Base-by-base conservation (phyloP, 306 rosid species). In the Pachyrhizus erosus region DNA sequence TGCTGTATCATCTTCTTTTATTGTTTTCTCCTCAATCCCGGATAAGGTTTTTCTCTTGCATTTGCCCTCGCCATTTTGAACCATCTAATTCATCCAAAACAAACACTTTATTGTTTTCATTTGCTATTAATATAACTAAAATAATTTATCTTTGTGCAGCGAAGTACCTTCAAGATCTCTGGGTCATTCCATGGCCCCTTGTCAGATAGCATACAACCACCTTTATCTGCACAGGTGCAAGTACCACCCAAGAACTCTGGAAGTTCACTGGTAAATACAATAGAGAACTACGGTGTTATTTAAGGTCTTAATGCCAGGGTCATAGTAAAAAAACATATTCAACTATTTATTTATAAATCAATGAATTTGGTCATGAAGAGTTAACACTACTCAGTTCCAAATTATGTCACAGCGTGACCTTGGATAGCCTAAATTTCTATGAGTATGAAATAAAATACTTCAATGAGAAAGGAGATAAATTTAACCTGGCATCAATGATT, bases 151-250 rank as follows among this genome's bases (percentile, higher is more conserved):
- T 29, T 69, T 77, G 5, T 77, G 67, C 73, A 51, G 42, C 18
- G 72, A 60, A 73, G 69, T 83, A 95, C 99, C 98, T 89, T 90
- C 60, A 86, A 75, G 66, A 92, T 93, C 0, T 92, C 97, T 23
- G 94, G 89, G 74, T 96, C 95, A 76, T 93, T 96, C 99, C 99
- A 96, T 5, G 99, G 99, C n/a, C 99, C 99, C 93, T 93, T 96
- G 86, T 96, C 99, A 0, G 99, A 91, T 72, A 89, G 90, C 98
- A 96, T 91, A 73, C 99, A 96, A 8, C 99, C 99, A 27, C 98
- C 99, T 87, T 93, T 92, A 62, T 92, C 94, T 1, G 84, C 97
- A 76, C 99, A 96, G 70, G 97, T 91, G 82, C 99, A 96, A 71
- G 94, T 66, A 42, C 99, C 99, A 67, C 99, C 99, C 70, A 93